Conservation (phyloP, 352 stramenopile genomes). For the Phytopythium helicoides region DNA sequence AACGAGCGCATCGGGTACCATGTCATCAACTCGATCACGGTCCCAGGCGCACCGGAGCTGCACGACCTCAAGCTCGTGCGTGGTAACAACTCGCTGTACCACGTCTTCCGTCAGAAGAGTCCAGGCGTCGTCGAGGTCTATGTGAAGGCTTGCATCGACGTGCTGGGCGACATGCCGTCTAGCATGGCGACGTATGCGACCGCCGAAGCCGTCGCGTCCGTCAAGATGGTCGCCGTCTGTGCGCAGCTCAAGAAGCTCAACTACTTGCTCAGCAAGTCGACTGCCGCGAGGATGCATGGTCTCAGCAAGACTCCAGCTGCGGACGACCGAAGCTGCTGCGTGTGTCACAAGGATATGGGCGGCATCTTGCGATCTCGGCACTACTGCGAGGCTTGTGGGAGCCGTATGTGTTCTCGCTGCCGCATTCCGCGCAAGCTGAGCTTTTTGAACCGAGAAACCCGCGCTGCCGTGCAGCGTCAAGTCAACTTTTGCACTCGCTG, state of each 20-base stretch:
- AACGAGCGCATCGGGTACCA: conserved; percentile 44
- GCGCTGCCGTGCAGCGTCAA: conserved; percentile 12
- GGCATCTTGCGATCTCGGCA: conserved; percentile 25
- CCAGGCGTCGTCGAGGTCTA: conserved; percentile 36
- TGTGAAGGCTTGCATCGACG: conserved; percentile 28
- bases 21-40: conserved; percentile 37
- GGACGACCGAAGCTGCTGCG: conserved; percentile 21
- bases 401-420: conserved; percentile 27
- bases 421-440: conserved; percentile 22
- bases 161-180: conserved; percentile 24
- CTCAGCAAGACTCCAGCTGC: not conserved
- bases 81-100: conserved; percentile 26
- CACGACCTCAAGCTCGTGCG: conserved; percentile 22
- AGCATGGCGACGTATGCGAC: conserved; percentile 22
- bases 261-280: conserved; percentile 18
- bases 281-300: not conserved
- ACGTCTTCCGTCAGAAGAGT: conserved; percentile 31
- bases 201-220: conserved; percentile 24
- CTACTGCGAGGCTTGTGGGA: conserved; percentile 29
- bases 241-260: conserved; percentile 33
- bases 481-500: conserved; percentile 25
- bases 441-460: conserved; percentile 17
- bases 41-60: conserved; percentile 21
- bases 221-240: conserved; percentile 21
- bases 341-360: conserved; percentile 31